These are phyloP conservation scores for Syzygium jambos DNA, from an alignment of 345 rosid species.

Conservation along the genomic window DNA sequence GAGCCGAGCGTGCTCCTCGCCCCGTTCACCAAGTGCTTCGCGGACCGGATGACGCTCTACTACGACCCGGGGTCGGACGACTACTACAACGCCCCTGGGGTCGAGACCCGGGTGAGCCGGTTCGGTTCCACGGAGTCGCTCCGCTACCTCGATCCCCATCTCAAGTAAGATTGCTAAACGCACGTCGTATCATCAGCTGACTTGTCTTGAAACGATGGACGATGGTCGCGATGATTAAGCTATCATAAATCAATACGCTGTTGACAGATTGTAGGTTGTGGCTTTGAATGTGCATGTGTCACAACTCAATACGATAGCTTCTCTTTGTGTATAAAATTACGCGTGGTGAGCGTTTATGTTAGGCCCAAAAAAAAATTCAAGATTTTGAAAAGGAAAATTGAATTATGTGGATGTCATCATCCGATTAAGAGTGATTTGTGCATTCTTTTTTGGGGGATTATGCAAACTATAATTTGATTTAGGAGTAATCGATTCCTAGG, in stretches of 20 bases:
- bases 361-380: not conserved
- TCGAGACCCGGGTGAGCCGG: slow-evolving; percentile 49
- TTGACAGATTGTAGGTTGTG: not conserved
- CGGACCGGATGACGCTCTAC: slow-evolving; percentile 62
- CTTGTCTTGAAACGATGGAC: too few relatives aligned
- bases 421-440: not conserved
- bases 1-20: slow-evolving; percentile 55
- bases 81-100: slow-evolving; percentile 62
- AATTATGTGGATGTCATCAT: not conserved
- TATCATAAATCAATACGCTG: not conserved
- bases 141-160: slow-evolving; percentile 56
- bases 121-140: slow-evolving; percentile 76
- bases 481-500: too few relatives aligned
- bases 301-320: not conserved
- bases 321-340: not conserved
- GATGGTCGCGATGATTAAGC: not conserved
- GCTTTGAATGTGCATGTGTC: not conserved
- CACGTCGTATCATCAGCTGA: not conserved
- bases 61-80: slow-evolving; percentile 58
- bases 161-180: slow-evolving; percentile 32
- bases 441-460: not conserved
- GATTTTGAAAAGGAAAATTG: not conserved
- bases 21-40: slow-evolving; percentile 68
- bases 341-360: not conserved
- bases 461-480: not conserved